Conservation (phyloP, 768 basidiomycete genomes). For the Tephrocybe sp. region DNA sequence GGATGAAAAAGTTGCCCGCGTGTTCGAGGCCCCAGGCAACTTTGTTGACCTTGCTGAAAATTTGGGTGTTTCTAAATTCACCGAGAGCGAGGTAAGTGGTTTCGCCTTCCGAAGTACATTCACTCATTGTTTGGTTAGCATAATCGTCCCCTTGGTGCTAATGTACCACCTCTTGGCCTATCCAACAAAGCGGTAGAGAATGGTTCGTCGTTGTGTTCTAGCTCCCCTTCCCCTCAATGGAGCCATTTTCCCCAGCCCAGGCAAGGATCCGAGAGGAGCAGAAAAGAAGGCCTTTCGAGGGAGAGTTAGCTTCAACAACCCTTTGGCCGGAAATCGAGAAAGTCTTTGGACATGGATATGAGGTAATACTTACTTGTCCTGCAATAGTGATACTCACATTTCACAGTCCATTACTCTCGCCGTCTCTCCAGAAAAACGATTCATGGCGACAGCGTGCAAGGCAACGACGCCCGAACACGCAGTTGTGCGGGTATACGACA, state of each 20-base stretch:
- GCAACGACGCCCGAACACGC: slow-evolving; percentile 89
- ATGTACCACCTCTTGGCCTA: slow-evolving; percentile 89
- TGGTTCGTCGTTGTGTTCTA: slow-evolving; percentile 45
- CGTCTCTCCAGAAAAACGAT: slow-evolving; percentile 63
- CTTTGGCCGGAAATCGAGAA: slow-evolving; percentile 98
- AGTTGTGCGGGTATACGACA: slow-evolving; percentile 79
- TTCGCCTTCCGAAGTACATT: background rate
- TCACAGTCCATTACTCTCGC: slow-evolving; percentile 77
- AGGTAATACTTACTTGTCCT: slow-evolving; percentile 48
- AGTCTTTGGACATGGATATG: slow-evolving; percentile 97
- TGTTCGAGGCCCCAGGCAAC: slow-evolving; percentile 86
- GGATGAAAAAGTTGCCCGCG: slow-evolving; percentile 93
- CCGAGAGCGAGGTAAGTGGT: slow-evolving; percentile 51
- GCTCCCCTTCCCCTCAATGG: background rate
- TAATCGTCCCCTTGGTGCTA: slow-evolving; percentile 73
- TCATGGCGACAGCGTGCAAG: slow-evolving; percentile 90
- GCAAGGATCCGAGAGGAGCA: background rate
- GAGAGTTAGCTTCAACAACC: slow-evolving; percentile 82
- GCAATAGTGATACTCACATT: slow-evolving; percentile 1
- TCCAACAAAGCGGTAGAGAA: slow-evolving; percentile 91
- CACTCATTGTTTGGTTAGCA: slow-evolving; percentile 34
- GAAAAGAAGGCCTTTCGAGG: slow-evolving; percentile 72
- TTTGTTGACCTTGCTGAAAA: slow-evolving; percentile 69
- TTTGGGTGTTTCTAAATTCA: slow-evolving; percentile 47
- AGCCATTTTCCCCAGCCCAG: slow-evolving; percentile 3